phyloP scores from a whole-genome alignment of 2,329 filamentous ascomycete species.

The Colletotrichum higginsianum region DNA sequence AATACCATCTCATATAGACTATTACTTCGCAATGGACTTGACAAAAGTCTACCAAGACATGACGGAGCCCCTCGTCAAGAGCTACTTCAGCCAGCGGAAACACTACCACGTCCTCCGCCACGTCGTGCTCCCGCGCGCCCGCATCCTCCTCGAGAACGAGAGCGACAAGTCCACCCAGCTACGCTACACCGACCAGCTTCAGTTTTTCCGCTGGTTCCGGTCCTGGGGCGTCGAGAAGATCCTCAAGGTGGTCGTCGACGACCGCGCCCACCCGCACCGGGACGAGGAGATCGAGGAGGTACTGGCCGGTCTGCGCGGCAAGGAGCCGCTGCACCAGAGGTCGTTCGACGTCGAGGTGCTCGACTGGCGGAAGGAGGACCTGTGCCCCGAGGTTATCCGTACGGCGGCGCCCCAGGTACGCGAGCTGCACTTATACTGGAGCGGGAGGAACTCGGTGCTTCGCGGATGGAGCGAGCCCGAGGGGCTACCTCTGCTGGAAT shows the following conservation, averaged over 20 bases:
- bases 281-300: conserved; percentile 49
- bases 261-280: conserved; percentile 46
- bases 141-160: neutral
- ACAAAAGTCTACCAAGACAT: neutral
- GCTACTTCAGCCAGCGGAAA: neutral
- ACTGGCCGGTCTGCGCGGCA: conserved; percentile 30
- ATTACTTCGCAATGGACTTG: neutral
- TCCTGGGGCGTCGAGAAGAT: conserved; percentile 48
- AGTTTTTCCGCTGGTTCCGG: conserved; percentile 49
- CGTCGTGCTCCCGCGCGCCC: neutral
- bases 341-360: conserved; percentile 48
- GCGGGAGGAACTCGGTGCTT: conserved; percentile 52
- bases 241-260: conserved; percentile 50
- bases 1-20: neutral
- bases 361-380: conserved; percentile 50
- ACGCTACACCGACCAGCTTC: conserved; percentile 42
- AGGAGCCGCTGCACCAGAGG: neutral
- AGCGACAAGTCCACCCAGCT: neutral
- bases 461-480: conserved; percentile 49
- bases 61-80: neutral
- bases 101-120: neutral
- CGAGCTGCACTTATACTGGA: conserved; percentile 50
- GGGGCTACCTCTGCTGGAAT: conserved; percentile 45
- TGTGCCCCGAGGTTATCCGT: conserved; percentile 41
- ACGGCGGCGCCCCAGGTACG: conserved; percentile 36